Base-by-base conservation (phyloP, 1,284 basidiomycete genomes). In the Butyriboletus appendiculatus region DNA sequence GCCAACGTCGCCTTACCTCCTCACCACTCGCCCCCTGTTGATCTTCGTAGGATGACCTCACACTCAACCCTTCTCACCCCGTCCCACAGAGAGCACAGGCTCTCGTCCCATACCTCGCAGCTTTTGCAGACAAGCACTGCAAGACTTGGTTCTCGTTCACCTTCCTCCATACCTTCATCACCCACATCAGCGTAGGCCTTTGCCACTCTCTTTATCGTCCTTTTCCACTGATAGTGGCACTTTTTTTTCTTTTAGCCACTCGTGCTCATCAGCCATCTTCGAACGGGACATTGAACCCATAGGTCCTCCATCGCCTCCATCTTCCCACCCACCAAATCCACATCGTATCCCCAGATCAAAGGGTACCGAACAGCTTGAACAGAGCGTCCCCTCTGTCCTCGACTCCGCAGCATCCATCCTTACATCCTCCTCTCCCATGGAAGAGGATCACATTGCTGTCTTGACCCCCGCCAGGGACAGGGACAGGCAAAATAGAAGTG, bases 281-380 rank as follows among this genome's bases (percentile, higher is more conserved):
- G 88, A 91, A 69, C 83, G 89, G 42, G 89, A 92, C 65, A 90
- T 92, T 59, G 89, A 91, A 61, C 82, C 85, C 22, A 71, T 88
- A 47, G 66, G 54, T 11, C 76, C 82, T 0, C 78, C 81, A 1
- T 79, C 81, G 0, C 71, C 78, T 0, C 71, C 78, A 50, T 71
- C 75, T 57, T 64, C 66, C 54, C 79, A 78, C 64, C 71, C 70
- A 9, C 64, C 66, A 11, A 83, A 88, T 65, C 85, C 88, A 0
- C 89, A 91, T 65, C 81, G 85, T 35, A 88, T 84, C 43, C 80
- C 89, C 0, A 79, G 89, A 38, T 81, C 84, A 30, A 86, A 86
- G 66, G 76, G 76, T 42, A 86, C 86, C 0, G 88, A 90, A 59
- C 79, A 83, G 22, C 77, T 90, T 46, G 88, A 90, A 48, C 81